phyloP scores from a whole-genome alignment of 2,329 filamentous ascomycete genomes.

The Onygenales sp. region DNA sequence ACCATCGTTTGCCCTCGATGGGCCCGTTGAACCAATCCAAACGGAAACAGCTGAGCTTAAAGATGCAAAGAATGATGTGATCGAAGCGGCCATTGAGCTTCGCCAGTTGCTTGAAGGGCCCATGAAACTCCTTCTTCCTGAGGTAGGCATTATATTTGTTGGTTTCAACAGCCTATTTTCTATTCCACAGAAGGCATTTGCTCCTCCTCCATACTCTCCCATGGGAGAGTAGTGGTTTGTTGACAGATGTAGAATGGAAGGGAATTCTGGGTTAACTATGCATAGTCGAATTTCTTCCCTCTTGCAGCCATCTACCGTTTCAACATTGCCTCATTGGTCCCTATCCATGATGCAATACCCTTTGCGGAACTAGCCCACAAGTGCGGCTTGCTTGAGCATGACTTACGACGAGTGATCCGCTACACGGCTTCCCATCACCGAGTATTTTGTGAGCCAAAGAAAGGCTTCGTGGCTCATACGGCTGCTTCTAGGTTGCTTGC shows the following conservation, averaged over 20 bases:
- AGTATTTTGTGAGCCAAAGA: conserved; percentile 8
- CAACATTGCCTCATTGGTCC: conserved; percentile 8
- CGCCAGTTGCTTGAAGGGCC: background rate
- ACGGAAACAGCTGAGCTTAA: background rate
- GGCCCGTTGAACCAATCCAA: background rate
- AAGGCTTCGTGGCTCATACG: conserved; percentile 9
- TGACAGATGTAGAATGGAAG: background rate
- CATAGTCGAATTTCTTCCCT: background rate
- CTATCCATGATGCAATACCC: conserved; percentile 8
- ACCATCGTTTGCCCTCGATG: background rate
- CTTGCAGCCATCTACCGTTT: conserved; percentile 9
- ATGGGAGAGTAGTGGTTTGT: background rate
- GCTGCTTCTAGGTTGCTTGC: conserved; percentile 6
- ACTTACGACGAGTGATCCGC: conserved; percentile 11
- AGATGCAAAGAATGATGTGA: background rate
- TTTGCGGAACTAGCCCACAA: conserved; percentile 8
- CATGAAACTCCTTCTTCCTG: background rate
- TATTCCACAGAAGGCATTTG: background rate
- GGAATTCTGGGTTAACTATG: background rate
- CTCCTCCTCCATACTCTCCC: background rate
- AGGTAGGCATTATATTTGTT: background rate
- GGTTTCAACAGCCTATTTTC: background rate
- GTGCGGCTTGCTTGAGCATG: conserved; percentile 5
- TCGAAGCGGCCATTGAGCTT: conserved; percentile 2
- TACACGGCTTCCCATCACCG: conserved; percentile 9